Conservation (phyloP, 768 basidiomycete species). For the Trametes maxima region DNA sequence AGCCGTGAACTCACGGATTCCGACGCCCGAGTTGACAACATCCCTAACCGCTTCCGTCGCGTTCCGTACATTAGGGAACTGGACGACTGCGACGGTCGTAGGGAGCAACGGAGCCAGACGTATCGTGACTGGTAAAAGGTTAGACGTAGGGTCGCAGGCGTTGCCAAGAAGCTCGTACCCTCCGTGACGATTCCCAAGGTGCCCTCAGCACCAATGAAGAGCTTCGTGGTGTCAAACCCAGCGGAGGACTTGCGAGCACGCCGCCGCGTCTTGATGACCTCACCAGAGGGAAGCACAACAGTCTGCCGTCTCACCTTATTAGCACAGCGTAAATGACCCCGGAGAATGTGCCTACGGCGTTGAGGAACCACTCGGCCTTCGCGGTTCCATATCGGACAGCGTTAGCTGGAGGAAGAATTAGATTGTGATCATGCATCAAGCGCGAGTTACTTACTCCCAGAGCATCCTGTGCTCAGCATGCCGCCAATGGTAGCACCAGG, state of each 20-base stretch:
- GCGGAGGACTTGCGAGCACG: slow-evolving; percentile 84
- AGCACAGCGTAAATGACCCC: not conserved
- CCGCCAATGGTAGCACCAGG: slow-evolving; percentile 84
- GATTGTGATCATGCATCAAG: not conserved
- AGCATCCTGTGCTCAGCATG: slow-evolving; percentile 86
- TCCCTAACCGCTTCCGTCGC: slow-evolving; percentile 79
- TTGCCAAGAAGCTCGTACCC: slow-evolving; percentile 41
- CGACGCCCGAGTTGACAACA: slow-evolving; percentile 67
- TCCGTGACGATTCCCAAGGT: slow-evolving; percentile 91
- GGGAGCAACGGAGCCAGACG: slow-evolving; percentile 81
- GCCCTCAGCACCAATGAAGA: slow-evolving; percentile 84
- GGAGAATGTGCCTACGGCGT: slow-evolving; percentile 52
- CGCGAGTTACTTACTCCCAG: slow-evolving; percentile 57
- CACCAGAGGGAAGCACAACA: slow-evolving; percentile 84
- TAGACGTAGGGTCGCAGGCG: not conserved
- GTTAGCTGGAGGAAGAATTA: slow-evolving; percentile 50
- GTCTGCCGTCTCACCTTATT: slow-evolving; percentile 49
- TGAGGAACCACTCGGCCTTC: slow-evolving; percentile 89
- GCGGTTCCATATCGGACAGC: slow-evolving; percentile 89
- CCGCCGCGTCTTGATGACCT: slow-evolving; percentile 87
- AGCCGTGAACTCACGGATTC: slow-evolving; percentile 58
- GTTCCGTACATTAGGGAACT: slow-evolving; percentile 73
- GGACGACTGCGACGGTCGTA: slow-evolving; percentile 79
- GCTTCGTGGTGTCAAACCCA: slow-evolving; percentile 82
- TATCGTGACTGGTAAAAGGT: slow-evolving; percentile 59